Percentiles rank a stretch among this genome's conserved stretches.
phyloP scores from a whole-genome alignment of 257 asterid species.

The Jaltomata sinuosa region DNA sequence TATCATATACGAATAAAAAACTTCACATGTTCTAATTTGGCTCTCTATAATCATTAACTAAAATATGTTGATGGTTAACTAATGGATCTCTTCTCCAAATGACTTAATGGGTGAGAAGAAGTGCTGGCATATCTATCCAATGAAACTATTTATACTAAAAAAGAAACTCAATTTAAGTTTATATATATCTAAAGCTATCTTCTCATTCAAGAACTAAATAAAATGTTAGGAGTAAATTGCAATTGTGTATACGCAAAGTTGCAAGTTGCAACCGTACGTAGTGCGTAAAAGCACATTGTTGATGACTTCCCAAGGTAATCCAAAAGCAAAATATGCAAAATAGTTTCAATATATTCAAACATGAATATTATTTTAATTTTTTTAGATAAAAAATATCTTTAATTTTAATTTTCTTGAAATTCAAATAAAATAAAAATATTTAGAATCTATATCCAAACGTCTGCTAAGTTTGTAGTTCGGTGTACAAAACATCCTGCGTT shows the following conservation, averaged over 20 bases:
- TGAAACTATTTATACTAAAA: not conserved
- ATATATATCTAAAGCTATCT: not conserved
- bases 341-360: not conserved
- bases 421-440: too few species aligned
- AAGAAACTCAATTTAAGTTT: not conserved
- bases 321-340: not conserved
- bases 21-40: not conserved
- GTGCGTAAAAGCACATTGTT: not conserved
- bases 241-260: not conserved
- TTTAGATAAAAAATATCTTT: too few species aligned
- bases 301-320: not conserved
- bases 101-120: not conserved
- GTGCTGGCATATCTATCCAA: not conserved
- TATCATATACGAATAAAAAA: not conserved
- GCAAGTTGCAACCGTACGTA: not conserved
- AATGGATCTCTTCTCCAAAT: too few species aligned
- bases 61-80: too few species aligned
- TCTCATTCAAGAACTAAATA: not conserved
- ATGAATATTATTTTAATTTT: not conserved
- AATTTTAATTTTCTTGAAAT: too few species aligned
- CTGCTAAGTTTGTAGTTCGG: too few species aligned
- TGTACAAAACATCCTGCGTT: too few species aligned
- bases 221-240: not conserved
- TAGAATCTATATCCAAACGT: too few species aligned
- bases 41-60: too few species aligned